Conservation (phyloP, 305 asterid genomes). For the Monarda citriodora region DNA sequence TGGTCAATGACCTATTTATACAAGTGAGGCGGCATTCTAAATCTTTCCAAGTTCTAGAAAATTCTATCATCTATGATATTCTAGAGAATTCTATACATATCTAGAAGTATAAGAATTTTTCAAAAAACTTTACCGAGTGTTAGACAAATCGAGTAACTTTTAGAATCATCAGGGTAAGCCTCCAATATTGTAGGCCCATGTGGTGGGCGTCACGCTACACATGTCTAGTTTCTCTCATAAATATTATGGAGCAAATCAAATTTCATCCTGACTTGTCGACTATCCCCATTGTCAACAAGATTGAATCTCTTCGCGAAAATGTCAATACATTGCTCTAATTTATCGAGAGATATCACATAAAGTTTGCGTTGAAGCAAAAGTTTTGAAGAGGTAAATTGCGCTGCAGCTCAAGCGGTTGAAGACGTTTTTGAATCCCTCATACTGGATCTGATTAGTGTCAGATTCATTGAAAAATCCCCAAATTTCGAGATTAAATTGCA, state of each 20-base stretch:
- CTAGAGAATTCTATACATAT: too few relatives aligned
- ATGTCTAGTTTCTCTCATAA: neutral
- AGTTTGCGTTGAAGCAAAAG: neutral
- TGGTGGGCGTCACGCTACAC: too few relatives aligned
- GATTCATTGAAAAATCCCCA: neutral
- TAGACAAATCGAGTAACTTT: too few relatives aligned
- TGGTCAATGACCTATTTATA: too few relatives aligned
- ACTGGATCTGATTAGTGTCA: neutral
- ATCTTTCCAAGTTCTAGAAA: too few relatives aligned
- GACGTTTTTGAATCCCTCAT: slow-evolving; percentile 15
- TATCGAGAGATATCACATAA: slow-evolving; percentile 1
- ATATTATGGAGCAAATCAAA: slow-evolving; percentile 8
- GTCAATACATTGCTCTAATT: slow-evolving; percentile 4
- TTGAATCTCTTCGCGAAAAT: neutral
- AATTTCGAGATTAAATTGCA: slow-evolving; percentile 1
- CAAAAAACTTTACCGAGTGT: too few relatives aligned
- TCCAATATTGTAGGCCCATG: too few relatives aligned
- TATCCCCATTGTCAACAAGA: neutral
- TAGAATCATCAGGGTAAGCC: too few relatives aligned
- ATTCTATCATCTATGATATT: too few relatives aligned
- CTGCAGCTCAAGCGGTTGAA: slow-evolving; percentile 15
- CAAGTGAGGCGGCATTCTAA: too few relatives aligned
- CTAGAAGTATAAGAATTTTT: too few relatives aligned
- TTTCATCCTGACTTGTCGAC: slow-evolving; percentile 7
- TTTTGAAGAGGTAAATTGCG: slow-evolving; percentile 16